Conservation (phyloP, 1,284 basidiomycete species). For the Dichomitus squalens region DNA sequence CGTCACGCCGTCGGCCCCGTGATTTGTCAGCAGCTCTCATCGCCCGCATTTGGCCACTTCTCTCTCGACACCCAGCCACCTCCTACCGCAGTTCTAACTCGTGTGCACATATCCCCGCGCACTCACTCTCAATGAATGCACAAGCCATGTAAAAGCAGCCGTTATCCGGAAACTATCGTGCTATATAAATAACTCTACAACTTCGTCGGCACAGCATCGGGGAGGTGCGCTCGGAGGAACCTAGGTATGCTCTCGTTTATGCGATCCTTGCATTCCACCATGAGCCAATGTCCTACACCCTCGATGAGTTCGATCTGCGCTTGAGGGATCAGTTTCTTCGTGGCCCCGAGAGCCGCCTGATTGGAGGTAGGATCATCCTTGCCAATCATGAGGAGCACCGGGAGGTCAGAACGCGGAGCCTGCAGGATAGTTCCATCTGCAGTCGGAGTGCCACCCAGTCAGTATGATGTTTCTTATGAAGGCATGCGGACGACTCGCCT, state of each 20-base stretch:
- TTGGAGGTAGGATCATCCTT: slow-evolving; percentile 47
- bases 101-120: background rate
- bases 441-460: slow-evolving; percentile 11
- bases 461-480: slow-evolving; percentile 1
- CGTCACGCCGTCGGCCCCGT: slow-evolving; percentile 19
- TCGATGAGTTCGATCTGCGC: slow-evolving; percentile 53
- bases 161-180: background rate
- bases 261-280: slow-evolving; percentile 57
- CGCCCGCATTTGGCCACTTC: background rate
- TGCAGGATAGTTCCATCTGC: slow-evolving; percentile 44
- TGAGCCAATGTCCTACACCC: slow-evolving; percentile 65
- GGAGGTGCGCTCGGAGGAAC: slow-evolving; percentile 41
- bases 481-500: slow-evolving; percentile 37
- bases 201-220: slow-evolving; percentile 20
- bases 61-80: background rate
- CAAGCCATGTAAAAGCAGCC: too few relatives aligned
- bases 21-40: slow-evolving; percentile 24
- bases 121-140: background rate
- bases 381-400: slow-evolving; percentile 65
- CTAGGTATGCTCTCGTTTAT: slow-evolving; percentile 47
- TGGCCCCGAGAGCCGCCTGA: slow-evolving; percentile 31
- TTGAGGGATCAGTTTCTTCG: slow-evolving; percentile 48
- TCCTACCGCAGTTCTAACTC: slow-evolving; percentile 6
- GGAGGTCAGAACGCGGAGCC: slow-evolving; percentile 47
- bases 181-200: slow-evolving; percentile 11